phyloP scores from a whole-genome alignment of 1,284 basidiomycete genomes.

The Apiotrichum gamsii region DNA sequence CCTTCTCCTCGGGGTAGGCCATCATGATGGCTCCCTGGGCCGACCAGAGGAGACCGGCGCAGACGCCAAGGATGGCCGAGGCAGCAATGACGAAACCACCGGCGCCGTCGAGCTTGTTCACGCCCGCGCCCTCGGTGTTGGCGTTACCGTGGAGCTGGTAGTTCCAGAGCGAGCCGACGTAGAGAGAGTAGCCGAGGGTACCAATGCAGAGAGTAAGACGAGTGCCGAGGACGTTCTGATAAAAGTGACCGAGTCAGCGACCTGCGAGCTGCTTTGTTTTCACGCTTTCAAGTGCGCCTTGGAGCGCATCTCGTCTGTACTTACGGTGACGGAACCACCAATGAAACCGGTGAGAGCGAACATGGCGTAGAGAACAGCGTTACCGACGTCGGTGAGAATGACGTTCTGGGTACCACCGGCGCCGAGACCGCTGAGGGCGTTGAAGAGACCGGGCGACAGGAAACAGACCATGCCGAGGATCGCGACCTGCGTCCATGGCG shows the following conservation, averaged over 20 bases:
- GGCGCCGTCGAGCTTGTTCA: no score
- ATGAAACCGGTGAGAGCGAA: slow-evolving; percentile 46
- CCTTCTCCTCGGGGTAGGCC: slow-evolving; percentile 48
- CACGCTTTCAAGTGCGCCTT: no score
- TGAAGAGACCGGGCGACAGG: slow-evolving; percentile 53
- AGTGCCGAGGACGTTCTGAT: slow-evolving; percentile 48
- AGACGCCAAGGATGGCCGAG: slow-evolving; percentile 47
- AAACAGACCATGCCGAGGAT: slow-evolving; percentile 51
- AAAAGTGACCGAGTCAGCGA: no score
- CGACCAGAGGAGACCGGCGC: slow-evolving; percentile 33
- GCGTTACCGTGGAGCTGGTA: slow-evolving; percentile 10
- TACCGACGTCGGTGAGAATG: slow-evolving; percentile 44
- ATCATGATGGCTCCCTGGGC: slow-evolving; percentile 51
- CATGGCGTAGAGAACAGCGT: slow-evolving; percentile 51
- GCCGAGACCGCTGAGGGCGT: slow-evolving; percentile 51
- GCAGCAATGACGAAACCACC: slow-evolving; percentile 48
- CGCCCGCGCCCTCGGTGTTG: no score
- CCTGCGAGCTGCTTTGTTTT: no score
- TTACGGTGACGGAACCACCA: slow-evolving; percentile 33
- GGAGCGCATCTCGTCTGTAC: no score
- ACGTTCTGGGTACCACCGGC: slow-evolving; percentile 51
- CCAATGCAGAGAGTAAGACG: slow-evolving; percentile 49
- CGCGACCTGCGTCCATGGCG: slow-evolving; percentile 50
- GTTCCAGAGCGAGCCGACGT: slow-evolving; percentile 30
- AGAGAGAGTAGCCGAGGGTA: slow-evolving; percentile 40